Evolutionary conservation across 306 rosid genomes (phyloP), one percentile per base, ranked within the genome.

Genomic region (Quercus berberidifolia): DNA sequence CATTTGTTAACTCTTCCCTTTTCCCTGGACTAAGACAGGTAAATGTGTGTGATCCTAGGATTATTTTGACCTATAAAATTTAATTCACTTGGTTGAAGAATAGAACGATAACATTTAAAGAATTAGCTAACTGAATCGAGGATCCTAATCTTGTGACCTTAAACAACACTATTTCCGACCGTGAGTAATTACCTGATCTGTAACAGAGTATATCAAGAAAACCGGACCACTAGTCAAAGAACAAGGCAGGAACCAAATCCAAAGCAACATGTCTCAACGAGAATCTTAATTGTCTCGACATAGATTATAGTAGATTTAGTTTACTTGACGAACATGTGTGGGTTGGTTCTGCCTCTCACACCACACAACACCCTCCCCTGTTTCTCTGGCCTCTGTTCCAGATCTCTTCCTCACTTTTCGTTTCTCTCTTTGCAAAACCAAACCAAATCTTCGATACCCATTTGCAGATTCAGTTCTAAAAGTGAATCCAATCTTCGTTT

Each of bases 311-410:
- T 69, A 23, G 79, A 62, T 71, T 80, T 63, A 51, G 84, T 69
- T 76, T 83, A 77, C 21, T 83, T 80, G 33, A 74, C 75, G 79
- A 85, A 87, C 74, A 91, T 93, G 97, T 80, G 83, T 81, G 91
- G 80, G 71, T 78, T 82, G 69, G 86, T 75, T 82, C 69, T 64
- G 55, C 81, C 89, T 75, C 81, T 74, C 28, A 18, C 87, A 52
- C 58, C 75, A 23, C 68, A 43, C 77, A 74, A 35, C 30, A 71
- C 74, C 26, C 80, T 68, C 21, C 76, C 84, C 52, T 74, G 14
- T 41, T 62, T 56, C 69, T 76, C 84, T 59, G 55, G 23, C 69
- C 74, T 76, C 23, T 72, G 77, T 28, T 69, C 83, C 0, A 79
- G 76, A 82, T 91, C 90, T 35, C 67, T 62, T 73, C 78, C 79